These are phyloP conservation scores for Lentinula lateritia DNA, from an alignment of 768 basidiomycete species.

Conservation along the genomic window DNA sequence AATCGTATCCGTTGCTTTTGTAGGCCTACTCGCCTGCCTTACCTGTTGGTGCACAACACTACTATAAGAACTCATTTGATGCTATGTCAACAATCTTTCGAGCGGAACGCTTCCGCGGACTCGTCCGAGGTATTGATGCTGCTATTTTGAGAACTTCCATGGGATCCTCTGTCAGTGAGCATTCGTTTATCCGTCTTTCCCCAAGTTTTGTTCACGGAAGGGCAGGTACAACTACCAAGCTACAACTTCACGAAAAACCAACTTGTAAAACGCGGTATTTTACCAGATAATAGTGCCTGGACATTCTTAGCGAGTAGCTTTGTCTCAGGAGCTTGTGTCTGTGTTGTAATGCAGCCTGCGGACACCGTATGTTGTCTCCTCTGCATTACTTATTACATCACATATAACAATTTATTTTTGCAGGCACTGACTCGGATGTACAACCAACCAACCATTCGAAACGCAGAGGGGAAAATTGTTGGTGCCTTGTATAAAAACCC, in stretches of 20 bases:
- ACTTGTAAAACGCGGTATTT: slow-evolving; percentile 60
- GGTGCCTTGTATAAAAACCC: slow-evolving; percentile 87
- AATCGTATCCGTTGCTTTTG: background rate
- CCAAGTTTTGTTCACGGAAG: background rate
- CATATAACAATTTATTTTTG: background rate
- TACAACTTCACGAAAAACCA: slow-evolving; percentile 91
- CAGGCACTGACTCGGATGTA: slow-evolving; percentile 92
- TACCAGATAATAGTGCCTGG: slow-evolving; percentile 74
- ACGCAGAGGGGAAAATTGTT: slow-evolving; percentile 64
- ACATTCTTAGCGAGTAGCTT: slow-evolving; percentile 86
- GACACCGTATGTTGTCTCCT: slow-evolving; percentile 54
- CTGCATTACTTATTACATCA: background rate
- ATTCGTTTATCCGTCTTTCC: background rate
- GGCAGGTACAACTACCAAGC: slow-evolving; percentile 86
- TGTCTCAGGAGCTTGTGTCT: slow-evolving; percentile 88
- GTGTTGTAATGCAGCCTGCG: slow-evolving; percentile 91
- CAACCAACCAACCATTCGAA: slow-evolving; percentile 79
- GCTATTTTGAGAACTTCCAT: slow-evolving; percentile 91
- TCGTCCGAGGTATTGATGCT: slow-evolving; percentile 88
- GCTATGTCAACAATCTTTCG: slow-evolving; percentile 77
- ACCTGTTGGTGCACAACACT: slow-evolving; percentile 91
- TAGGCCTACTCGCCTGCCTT: slow-evolving; percentile 92
- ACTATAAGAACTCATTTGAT: slow-evolving; percentile 81
- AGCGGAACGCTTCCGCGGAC: slow-evolving; percentile 72
- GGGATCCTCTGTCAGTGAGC: slow-evolving; percentile 70